Base-by-base conservation (phyloP, 345 rosid species). In the Corchorus capsularis region DNA sequence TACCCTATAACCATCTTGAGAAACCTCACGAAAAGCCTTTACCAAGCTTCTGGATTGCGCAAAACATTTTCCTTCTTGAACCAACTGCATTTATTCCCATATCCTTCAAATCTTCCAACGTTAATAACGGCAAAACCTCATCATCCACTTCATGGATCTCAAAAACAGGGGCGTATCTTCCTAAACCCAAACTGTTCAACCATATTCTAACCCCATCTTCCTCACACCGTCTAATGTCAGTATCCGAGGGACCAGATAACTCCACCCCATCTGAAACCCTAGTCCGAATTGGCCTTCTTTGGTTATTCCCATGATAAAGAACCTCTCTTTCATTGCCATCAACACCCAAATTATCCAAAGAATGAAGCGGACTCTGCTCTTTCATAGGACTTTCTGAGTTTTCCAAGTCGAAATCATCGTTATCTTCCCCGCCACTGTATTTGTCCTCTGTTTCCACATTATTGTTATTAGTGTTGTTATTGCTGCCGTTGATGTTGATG, bases 51-150 rank as follows among this genome's bases (percentile, higher is more conserved):
- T 92, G 97, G 43, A 92, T 87, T 0, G 95, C 95, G 6, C 87
- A 88, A 71, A 76, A 92, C 95, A 92, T 81, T 87, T 92, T 92
- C 84, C 97, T 92, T 67, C 97, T 85, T 0, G 97, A 89, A 15
- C 97, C 97, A 73, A 92, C 97, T 7, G 95, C 97, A 84, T 79
- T 92, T 55, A 92, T 90, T 17, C 97, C 97, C 93, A 92, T 92
- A 78, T 92, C 97, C 78, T 92, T 92, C 79, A 92, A 89, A 87
- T 92, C 97, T 82, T 91, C 97, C 85, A 92, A 64, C 20, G 97
- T 90, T 75, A 92, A 83, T 90, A 89, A 86, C 17, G 95, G 95
- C 86, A 92, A 80, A 2, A 92, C 91, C 69, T 90, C 90, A 79
- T 92, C 95, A 81, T 92, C 97, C 73, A 92, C 97, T 78, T 92